Evolutionary conservation across 2,329 filamentous ascomycete genomes (phyloP).

Genomic region (Metarhizium robertsii): DNA sequence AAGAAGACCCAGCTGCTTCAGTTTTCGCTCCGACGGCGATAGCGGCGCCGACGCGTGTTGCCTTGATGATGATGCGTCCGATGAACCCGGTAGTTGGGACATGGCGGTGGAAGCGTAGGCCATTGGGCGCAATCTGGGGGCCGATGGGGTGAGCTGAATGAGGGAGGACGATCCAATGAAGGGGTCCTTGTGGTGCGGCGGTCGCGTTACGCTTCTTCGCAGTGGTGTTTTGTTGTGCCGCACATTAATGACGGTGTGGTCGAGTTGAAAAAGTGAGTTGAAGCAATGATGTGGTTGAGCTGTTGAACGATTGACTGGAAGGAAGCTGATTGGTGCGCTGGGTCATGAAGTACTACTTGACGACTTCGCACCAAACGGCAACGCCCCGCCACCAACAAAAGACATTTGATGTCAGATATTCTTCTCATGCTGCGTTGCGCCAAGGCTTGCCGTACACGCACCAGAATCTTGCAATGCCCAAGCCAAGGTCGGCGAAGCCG

Average conservation of each 20-base stretch:
- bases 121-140: neutral
- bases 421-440: neutral
- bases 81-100: slow-evolving; percentile 6
- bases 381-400: neutral
- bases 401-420: neutral
- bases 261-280: neutral
- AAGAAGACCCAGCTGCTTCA: slow-evolving; percentile 60
- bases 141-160: neutral
- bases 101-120: neutral
- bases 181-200: neutral
- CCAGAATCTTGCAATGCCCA: slow-evolving; percentile 19
- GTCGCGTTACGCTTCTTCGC: neutral
- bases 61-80: slow-evolving; percentile 7
- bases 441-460: neutral
- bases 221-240: neutral
- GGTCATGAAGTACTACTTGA: neutral
- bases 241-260: neutral
- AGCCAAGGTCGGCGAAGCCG: slow-evolving; percentile 20
- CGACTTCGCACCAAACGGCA: neutral
- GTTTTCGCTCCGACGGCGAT: slow-evolving; percentile 30
- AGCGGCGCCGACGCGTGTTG: slow-evolving; percentile 24
- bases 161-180: neutral
- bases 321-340: neutral
- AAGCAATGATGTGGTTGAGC: neutral
- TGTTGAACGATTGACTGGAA: neutral